These are phyloP conservation scores for Holtermanniella nyarrowii DNA, from an alignment of 768 basidiomycete species.

Conservation along the genomic window DNA sequence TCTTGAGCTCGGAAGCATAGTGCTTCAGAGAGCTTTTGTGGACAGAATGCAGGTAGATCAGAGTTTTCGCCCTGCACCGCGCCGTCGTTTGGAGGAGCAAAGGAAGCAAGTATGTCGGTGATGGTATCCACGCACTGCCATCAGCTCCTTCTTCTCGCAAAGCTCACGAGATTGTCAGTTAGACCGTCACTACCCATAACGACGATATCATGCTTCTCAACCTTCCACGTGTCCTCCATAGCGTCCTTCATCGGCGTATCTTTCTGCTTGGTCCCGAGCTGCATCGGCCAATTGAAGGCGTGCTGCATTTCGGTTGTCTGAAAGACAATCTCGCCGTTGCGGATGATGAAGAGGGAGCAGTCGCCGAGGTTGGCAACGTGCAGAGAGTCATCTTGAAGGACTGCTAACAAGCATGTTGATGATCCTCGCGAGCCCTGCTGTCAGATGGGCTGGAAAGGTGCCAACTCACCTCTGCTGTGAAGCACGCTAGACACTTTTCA, in stretches of 20 bases:
- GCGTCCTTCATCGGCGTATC: slow-evolving; percentile 57
- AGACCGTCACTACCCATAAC: slow-evolving; percentile 40
- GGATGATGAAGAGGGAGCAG: slow-evolving; percentile 71
- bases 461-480: slow-evolving; percentile 37
- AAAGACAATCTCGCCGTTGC: slow-evolving; percentile 64
- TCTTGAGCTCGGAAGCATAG: slow-evolving; percentile 32
- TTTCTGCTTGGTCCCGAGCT: slow-evolving; percentile 45
- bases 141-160: too few relatives aligned
- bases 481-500: slow-evolving; percentile 43
- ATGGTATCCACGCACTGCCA: slow-evolving; percentile 40
- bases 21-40: slow-evolving; percentile 38
- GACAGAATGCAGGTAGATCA: slow-evolving; percentile 24
- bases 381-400: slow-evolving; percentile 37
- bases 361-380: slow-evolving; percentile 39
- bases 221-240: slow-evolving; percentile 48
- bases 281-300: slow-evolving; percentile 46
- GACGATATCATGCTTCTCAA: slow-evolving; percentile 42
- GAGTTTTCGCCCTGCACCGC: neutral
- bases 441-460: neutral
- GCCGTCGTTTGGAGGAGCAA: slow-evolving; percentile 18
- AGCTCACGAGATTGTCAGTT: slow-evolving; percentile 41
- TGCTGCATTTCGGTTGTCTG: slow-evolving; percentile 91
- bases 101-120: slow-evolving; percentile 37
- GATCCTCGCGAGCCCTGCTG: slow-evolving; percentile 46
- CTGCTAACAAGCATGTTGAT: slow-evolving; percentile 44